Base-by-base conservation (phyloP, 2,329 filamentous ascomycete species). In the Talaromyces marneffei region DNA sequence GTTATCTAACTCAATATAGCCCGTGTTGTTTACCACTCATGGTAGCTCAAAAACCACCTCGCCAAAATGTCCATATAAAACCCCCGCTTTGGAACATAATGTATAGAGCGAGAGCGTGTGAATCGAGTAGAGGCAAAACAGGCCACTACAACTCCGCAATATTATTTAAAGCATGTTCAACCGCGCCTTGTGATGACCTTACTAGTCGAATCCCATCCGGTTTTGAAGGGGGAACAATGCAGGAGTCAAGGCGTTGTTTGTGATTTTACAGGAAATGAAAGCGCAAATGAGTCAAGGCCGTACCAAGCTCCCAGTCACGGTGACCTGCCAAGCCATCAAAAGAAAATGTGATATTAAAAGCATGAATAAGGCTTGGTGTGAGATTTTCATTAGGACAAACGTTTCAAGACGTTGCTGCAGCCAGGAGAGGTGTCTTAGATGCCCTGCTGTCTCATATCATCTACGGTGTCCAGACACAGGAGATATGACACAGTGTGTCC, bases 401-500 rank as follows among this genome's bases (percentile, higher is more conserved):
- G 39, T 42, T 42, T 42, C 20, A 42, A 20, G 5, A 42, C 39
- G 20, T n/a, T 42, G 29, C 4, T 33, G 10, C 29, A 33, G 29
- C 29, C 29, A 33, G 29, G 29, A 33, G 29, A 33, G n/a, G n/a
- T n/a, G n/a, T n/a, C n/a, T n/a, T n/a, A n/a, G n/a, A n/a, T n/a
- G n/a, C n/a, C n/a, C n/a, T n/a, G n/a, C n/a, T n/a, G n/a, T n/a
- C n/a, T n/a, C n/a, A n/a, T n/a, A n/a, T n/a, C n/a, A n/a, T n/a
- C n/a, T n/a, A n/a, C n/a, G n/a, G n/a, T n/a, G 46, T 29, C 46
- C 46, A 29, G 46, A 25, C 46, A 29, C 25, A 50, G 23, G 46
- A 50, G 46, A 50, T n/a, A 50, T 50, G 46, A 50, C 46, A 29
- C 46, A 50, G 46, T 27, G 25, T 50, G 46, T 50, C 46, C 46